phyloP scores from a whole-genome alignment of 768 basidiomycete genomes.

The Nidula microcarpa region DNA sequence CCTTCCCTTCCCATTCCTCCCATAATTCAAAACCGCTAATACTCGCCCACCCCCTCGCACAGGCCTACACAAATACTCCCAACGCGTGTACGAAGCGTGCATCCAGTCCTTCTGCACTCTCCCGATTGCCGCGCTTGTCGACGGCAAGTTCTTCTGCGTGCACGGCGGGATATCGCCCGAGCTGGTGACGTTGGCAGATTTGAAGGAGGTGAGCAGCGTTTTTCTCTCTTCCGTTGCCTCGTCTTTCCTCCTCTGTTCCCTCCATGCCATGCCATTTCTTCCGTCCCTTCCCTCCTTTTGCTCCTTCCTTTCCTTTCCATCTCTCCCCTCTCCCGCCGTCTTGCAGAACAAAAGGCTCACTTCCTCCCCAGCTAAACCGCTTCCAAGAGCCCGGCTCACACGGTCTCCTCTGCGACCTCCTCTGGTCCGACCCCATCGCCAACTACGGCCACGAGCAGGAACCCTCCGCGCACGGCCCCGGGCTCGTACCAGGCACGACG shows the following conservation, averaged over 20 bases:
- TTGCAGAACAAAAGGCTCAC: neutral
- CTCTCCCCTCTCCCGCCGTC: too few relatives aligned
- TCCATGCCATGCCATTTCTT: neutral
- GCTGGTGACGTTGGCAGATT: conserved; percentile 73
- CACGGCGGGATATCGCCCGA: conserved; percentile 95
- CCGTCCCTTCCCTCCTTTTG: conserved; percentile 2
- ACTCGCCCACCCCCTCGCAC: neutral
- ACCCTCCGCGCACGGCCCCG: conserved; percentile 41
- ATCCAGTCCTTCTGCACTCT: conserved; percentile 87
- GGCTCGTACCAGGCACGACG: conserved; percentile 52
- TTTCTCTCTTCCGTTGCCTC: neutral
- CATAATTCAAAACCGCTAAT: neutral
- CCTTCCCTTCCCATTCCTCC: neutral
- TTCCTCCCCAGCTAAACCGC: conserved; percentile 66
- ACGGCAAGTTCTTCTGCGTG: conserved; percentile 94
- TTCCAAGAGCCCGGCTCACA: conserved; percentile 92
- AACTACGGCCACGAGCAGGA: conserved; percentile 85
- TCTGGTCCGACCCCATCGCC: conserved; percentile 93
- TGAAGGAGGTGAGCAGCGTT: conserved; percentile 50
- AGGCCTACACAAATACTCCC: conserved; percentile 92
- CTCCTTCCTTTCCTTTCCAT: neutral
- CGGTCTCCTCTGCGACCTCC: conserved; percentile 89
- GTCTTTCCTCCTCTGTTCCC: neutral
- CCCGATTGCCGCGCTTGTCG: conserved; percentile 89
- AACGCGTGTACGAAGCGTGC: conserved; percentile 86